These are phyloP conservation scores for Talaromyces wortmannii DNA, from an alignment of 495 filamentous ascomycete species.

Conservation along the genomic window DNA sequence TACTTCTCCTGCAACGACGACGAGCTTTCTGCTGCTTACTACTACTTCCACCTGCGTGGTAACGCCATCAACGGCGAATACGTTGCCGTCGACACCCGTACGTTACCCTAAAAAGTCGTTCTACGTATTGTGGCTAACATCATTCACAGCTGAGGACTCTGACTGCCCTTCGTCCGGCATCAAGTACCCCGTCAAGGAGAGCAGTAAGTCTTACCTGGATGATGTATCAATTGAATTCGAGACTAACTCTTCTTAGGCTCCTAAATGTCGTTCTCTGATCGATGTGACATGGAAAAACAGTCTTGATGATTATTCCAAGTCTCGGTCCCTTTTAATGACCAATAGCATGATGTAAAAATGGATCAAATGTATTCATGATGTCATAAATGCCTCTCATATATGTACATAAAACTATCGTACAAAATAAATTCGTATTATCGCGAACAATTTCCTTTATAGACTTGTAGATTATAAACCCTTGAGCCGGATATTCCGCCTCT, in stretches of 20 bases:
- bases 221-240: not conserved
- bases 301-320: not conserved
- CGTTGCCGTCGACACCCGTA: conserved; percentile 45
- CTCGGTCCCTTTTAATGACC: not conserved
- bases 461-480: conserved; percentile 33
- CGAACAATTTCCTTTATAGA: not conserved
- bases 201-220: not conserved
- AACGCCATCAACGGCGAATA: conserved; percentile 65
- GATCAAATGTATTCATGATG: not conserved
- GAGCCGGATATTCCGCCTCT: conserved; percentile 56
- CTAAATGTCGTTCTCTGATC: not conserved
- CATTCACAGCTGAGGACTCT: conserved; percentile 38
- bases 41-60: conserved; percentile 70
- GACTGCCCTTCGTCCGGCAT: conserved; percentile 49
- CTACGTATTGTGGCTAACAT: not conserved
- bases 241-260: not conserved
- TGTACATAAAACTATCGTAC: not conserved
- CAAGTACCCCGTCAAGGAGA: conserved; percentile 52
- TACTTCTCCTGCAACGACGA: conserved; percentile 55
- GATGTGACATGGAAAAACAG: too few relatives aligned
- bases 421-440: not conserved
- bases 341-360: not conserved
- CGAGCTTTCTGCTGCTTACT: conserved; percentile 64
- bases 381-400: not conserved
- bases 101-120: conserved; percentile 7